Evolutionary conservation across 805 yeast genomes (phyloP).

Genomic region (Lipomyces yamanashiensis): DNA sequence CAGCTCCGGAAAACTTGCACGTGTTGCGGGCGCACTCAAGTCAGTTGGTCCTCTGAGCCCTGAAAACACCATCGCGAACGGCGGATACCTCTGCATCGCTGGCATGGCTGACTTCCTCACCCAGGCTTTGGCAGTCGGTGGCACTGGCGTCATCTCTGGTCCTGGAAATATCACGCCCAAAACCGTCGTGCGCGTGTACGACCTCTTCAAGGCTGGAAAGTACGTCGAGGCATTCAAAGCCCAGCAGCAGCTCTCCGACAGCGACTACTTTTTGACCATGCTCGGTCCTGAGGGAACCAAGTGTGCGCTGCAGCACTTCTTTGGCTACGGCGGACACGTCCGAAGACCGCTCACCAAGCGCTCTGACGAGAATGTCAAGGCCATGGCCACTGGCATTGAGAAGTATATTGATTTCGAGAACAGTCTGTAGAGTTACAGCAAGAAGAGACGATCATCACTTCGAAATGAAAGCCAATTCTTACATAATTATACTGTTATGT

Average conservation of each 20-base stretch:
- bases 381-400: conserved; percentile 4
- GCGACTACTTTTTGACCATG: conserved; percentile 46
- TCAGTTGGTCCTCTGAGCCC: conserved; percentile 50
- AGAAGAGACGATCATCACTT: too few species aligned
- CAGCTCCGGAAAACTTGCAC: conserved; percentile 56
- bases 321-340: conserved; percentile 36
- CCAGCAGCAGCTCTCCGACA: conserved; percentile 52
- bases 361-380: conserved; percentile 4
- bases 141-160: conserved; percentile 58
- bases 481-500: background rate
- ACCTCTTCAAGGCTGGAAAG: conserved; percentile 50
- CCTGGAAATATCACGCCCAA: conserved; percentile 59
- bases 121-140: conserved; percentile 55
- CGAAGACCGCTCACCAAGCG: conserved; percentile 29
- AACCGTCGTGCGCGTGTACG: conserved; percentile 47
- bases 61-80: conserved; percentile 38
- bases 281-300: conserved; percentile 38
- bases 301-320: conserved; percentile 29
- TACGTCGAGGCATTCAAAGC: conserved; percentile 51
- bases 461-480: too few species aligned
- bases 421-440: conserved; percentile 14
- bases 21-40: conserved; percentile 34
- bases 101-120: conserved; percentile 60
- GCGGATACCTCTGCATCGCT: conserved; percentile 52
- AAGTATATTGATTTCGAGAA: conserved; percentile 19